These are phyloP conservation scores for Eutypa lata DNA, from an alignment of 2,329 filamentous ascomycete genomes.

Conservation along the genomic window DNA sequence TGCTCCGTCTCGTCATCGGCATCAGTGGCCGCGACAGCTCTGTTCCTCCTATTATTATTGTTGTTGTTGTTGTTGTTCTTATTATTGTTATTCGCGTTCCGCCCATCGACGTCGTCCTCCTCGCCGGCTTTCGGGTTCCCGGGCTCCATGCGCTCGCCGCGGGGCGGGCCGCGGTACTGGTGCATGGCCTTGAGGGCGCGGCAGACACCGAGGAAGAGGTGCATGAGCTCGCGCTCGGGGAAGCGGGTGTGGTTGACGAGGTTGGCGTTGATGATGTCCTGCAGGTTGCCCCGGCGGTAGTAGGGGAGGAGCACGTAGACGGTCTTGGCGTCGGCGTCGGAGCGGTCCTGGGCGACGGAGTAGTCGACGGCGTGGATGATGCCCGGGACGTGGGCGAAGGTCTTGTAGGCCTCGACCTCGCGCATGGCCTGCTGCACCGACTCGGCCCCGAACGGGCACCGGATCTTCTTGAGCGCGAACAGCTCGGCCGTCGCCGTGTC, in stretches of 20 bases:
- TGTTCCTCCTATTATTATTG: constrained; percentile 25
- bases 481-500: constrained; percentile 79
- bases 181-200: constrained; percentile 88
- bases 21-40: constrained; percentile 44
- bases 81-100: constrained; percentile 28
- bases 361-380: constrained; percentile 56
- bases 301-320: constrained; percentile 97
- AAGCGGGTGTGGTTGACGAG: constrained; percentile 91
- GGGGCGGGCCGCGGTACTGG: constrained; percentile 63
- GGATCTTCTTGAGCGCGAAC: constrained; percentile 97
- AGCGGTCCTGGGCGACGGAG: constrained; percentile 50
- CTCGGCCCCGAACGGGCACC: constrained; percentile 96
- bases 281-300: constrained; percentile 90
- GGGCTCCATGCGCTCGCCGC: constrained; percentile 52
- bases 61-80: no score
- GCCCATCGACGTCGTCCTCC: constrained; percentile 37
- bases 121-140: constrained; percentile 38
- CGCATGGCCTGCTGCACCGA: constrained; percentile 92
- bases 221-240: constrained; percentile 83
- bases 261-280: constrained; percentile 98
- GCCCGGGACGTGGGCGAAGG: constrained; percentile 78
- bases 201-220: constrained; percentile 88
- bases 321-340: constrained; percentile 73
- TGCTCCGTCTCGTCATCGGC: constrained; percentile 71
- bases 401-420: constrained; percentile 93